Evolutionary conservation across 192 early-diverging fungal genomes (phyloP), one percentile per base, ranked within the genome.

Genomic region (Coemansia sp.): DNA sequence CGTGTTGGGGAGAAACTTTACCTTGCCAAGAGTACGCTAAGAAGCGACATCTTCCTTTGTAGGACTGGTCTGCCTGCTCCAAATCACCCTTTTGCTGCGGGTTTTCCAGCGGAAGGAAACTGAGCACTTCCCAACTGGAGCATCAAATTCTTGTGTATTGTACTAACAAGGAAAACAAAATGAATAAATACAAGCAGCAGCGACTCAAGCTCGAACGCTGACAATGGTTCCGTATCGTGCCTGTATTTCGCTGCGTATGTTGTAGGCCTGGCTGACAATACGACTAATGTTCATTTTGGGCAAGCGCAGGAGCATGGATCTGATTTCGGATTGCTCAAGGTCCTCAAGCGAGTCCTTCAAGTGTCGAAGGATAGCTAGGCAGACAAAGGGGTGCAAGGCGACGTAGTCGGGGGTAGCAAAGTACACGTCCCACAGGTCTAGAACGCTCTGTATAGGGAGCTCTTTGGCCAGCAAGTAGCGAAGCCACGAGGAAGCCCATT

Each of bases 401-500:
- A 94, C 78, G 64, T 90, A 90, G 68, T 93, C 87, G 15, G 86
- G 75, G 25, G 86, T 82, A 10, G 93, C 80, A 83, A 97, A 95
- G 71, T 97, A 97, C 1, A 90, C 87, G 76, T 97, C 95, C 94
- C 94, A 97, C 57, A 97, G 85, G 23, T 89, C 79, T 64, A 97
- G 76, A 27, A 93, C 73, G 73, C 88, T 89, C 50, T 91, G 89
- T 36, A 92, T 86, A n/a, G 91, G 90, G 64, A 97, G 84, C 66
- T 97, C 94, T 66, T 89, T 88, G 11, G 92, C 84, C 17, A 97
- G 70, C n/a, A 95, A 68, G 72, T 87, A 86, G 63, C 89, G 89
- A 61, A 95, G 86, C 89, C 94, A 94, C 14, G 93, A 92, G 17
- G 90, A 88, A 5, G 89, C 89, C 88, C 91, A 94, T 66, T 94